A percentile compares a stretch with the other conserved stretches of the same genome.
phyloP scores from a whole-genome alignment of 345 rosid genomes.

The Syzygium oleosum region DNA sequence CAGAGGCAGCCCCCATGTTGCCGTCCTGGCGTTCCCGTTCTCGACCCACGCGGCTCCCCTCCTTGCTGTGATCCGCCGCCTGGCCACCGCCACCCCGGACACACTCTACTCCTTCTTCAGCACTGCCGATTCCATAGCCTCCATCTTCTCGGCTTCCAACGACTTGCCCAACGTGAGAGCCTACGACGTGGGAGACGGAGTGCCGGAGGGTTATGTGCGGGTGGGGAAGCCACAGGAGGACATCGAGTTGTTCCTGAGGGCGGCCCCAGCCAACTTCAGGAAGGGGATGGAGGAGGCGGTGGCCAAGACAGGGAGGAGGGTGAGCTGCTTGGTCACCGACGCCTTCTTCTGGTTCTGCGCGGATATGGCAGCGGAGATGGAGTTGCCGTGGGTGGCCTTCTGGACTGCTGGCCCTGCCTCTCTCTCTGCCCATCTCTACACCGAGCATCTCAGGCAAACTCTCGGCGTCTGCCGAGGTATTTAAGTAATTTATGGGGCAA shows the following conservation, averaged over 20 bases:
- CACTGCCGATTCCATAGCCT: conserved; percentile 5
- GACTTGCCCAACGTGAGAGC: conserved; percentile 4
- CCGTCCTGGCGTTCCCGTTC: conserved; percentile 36
- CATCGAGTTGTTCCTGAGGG: conserved; percentile 26
- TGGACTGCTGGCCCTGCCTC: conserved; percentile 32
- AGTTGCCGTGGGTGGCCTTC: conserved; percentile 46
- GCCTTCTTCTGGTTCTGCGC: conserved; percentile 38
- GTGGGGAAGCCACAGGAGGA: conserved; percentile 20
- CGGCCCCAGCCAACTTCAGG: conserved; percentile 19
- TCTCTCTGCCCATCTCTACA: conserved; percentile 41
- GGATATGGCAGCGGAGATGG: conserved; percentile 30
- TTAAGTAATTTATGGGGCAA: not conserved
- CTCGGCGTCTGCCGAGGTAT: conserved; percentile 2
- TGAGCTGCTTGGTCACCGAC: conserved; percentile 30
- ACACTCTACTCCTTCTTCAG: conserved; percentile 29
- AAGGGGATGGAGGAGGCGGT: conserved; percentile 20
- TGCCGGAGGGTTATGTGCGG: conserved; percentile 13
- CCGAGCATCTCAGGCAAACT: conserved; percentile 23
- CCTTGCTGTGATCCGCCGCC: conserved; percentile 18
- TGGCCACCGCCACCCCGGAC: conserved; percentile 19
- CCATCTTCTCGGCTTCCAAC: not conserved
- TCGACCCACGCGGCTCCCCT: conserved; percentile 27
- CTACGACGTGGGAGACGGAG: conserved; percentile 18
- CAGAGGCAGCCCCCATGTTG: conserved; percentile 17
- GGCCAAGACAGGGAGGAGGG: conserved; percentile 15